A percentile compares a stretch with the other conserved stretches of the same genome.
These are phyloP conservation scores for Coelastrella sp. DNA, from an alignment of 139 green algal species.

Conservation along the genomic window DNA sequence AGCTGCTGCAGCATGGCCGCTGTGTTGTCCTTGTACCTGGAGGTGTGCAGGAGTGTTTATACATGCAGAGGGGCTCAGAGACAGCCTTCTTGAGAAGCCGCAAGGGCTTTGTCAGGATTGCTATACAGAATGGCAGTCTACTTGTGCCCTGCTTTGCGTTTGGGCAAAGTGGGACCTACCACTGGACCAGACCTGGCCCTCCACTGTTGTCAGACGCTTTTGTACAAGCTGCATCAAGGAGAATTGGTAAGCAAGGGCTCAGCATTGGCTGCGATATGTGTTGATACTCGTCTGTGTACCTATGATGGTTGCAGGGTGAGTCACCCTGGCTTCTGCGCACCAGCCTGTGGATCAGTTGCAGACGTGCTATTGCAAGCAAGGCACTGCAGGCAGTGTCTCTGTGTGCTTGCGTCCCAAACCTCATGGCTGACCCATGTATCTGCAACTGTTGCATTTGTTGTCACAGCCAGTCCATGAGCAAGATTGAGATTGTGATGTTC, in stretches of 20 bases:
- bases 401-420: too few species aligned
- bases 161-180: slow-evolving; percentile 84
- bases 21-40: slow-evolving; percentile 72
- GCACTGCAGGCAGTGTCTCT: too few species aligned
- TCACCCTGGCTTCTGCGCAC: too few species aligned
- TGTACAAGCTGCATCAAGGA: slow-evolving; percentile 22
- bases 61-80: slow-evolving; percentile 79
- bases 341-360: too few species aligned
- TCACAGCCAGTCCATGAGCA: too few species aligned
- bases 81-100: slow-evolving; percentile 72
- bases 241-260: slow-evolving; percentile 9
- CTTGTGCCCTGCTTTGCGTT: slow-evolving; percentile 91
- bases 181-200: slow-evolving; percentile 63
- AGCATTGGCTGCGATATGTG: too few species aligned
- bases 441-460: too few species aligned
- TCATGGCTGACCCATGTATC: too few species aligned
- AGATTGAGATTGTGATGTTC: too few species aligned
- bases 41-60: slow-evolving; percentile 80
- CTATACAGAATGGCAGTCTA: slow-evolving; percentile 68
- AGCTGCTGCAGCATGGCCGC: slow-evolving; percentile 54
- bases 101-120: slow-evolving; percentile 83
- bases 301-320: too few species aligned
- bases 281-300: too few species aligned
- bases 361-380: too few species aligned
- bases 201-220: slow-evolving; percentile 50